Evolutionary conservation across 768 basidiomycete genomes (phyloP).

Genomic region (Calocybe gangraenosa): DNA sequence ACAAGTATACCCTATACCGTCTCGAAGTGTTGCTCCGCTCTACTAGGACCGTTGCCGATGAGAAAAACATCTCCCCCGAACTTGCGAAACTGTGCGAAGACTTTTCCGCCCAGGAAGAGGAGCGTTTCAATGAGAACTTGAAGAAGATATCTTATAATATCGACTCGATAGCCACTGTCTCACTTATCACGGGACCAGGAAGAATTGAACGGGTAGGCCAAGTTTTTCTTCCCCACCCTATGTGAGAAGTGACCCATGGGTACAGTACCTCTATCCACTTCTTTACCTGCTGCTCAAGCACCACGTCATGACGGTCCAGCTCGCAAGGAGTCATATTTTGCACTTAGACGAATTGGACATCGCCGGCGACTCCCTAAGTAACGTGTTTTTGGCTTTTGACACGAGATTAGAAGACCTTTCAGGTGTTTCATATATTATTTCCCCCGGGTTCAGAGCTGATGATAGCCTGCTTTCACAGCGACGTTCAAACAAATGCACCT

Average conservation of each 20-base stretch:
- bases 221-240: neutral
- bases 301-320: neutral
- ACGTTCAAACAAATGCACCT: constrained; percentile 8
- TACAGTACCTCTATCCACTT: constrained; percentile 5
- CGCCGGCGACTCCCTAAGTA: neutral
- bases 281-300: constrained; percentile 2
- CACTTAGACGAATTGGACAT: neutral
- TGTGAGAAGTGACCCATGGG: neutral
- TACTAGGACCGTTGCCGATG: neutral
- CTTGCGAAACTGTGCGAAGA: neutral
- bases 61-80: neutral
- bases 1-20: neutral
- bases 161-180: neutral
- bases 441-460: neutral
- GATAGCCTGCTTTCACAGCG: neutral
- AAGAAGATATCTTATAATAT: neutral
- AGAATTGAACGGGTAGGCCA: neutral
- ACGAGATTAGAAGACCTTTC: constrained; percentile 1
- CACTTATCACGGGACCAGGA: neutral
- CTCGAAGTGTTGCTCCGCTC: neutral
- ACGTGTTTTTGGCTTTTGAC: neutral
- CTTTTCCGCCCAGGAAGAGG: neutral
- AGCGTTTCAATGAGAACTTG: neutral
- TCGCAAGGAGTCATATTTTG: neutral
- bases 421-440: neutral